A percentile compares a stretch with the other conserved stretches of the same genome.
Evolutionary conservation across 768 basidiomycete species (phyloP).

Genomic region (Chiua virens): DNA sequence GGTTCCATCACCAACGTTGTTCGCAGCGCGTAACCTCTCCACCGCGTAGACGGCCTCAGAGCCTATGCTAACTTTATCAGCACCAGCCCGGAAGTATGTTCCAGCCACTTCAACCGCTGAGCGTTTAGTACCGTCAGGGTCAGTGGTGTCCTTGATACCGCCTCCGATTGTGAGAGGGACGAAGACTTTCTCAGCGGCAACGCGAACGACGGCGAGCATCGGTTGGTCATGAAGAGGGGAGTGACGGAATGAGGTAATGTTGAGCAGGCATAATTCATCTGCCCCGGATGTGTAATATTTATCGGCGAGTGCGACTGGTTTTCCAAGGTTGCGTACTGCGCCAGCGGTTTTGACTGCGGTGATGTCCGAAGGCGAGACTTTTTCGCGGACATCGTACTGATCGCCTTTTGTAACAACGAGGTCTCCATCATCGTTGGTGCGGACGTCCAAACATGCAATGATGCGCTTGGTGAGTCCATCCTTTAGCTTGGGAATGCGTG

Average conservation of each 20-base stretch:
- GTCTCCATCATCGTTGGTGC: slow-evolving; percentile 93
- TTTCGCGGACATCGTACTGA: slow-evolving; percentile 97
- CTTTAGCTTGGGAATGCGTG: slow-evolving; percentile 40
- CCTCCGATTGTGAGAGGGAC: slow-evolving; percentile 99
- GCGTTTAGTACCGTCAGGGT: slow-evolving; percentile 89
- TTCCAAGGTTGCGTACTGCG: slow-evolving; percentile 93
- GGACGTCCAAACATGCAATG: slow-evolving; percentile 96
- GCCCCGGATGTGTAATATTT: slow-evolving; percentile 87
- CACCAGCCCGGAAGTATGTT: slow-evolving; percentile 94
- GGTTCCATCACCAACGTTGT: slow-evolving; percentile 58
- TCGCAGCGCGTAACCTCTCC: slow-evolving; percentile 64
- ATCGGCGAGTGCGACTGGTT: slow-evolving; percentile 88
- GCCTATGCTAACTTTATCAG: slow-evolving; percentile 98
- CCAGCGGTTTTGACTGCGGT: slow-evolving; percentile 53
- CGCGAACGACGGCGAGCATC: slow-evolving; percentile 93
- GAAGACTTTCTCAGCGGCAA: slow-evolving; percentile 86
- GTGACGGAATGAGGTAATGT: slow-evolving; percentile 98
- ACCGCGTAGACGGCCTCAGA: slow-evolving; percentile 95
- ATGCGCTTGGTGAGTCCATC: slow-evolving; percentile 90
- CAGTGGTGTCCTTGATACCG: slow-evolving; percentile 93
- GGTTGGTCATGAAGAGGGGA: slow-evolving; percentile 96
- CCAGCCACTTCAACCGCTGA: slow-evolving; percentile 93
- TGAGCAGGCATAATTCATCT: slow-evolving; percentile 96
- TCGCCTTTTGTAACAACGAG: slow-evolving; percentile 99
- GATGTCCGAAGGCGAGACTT: slow-evolving; percentile 33